Evolutionary conservation across 495 filamentous ascomycete genomes (phyloP).

Genomic region (Hyaloscypha bicolor): DNA sequence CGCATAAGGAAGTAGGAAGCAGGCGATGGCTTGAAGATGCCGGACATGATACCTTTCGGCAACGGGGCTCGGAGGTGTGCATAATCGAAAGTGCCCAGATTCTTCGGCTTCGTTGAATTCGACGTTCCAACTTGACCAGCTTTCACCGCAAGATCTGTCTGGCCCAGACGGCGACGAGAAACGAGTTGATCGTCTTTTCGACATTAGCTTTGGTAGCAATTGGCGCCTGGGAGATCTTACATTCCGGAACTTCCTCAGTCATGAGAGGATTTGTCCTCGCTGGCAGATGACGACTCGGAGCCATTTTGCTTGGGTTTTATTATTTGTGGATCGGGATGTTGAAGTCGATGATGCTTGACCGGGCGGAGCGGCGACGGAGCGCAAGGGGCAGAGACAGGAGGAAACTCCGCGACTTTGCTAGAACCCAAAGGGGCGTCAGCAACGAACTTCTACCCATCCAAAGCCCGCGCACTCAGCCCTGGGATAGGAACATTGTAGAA

Average conservation of each 20-base stretch:
- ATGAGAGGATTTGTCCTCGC: conserved; percentile 76
- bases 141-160: conserved; percentile 87
- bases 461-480: background rate
- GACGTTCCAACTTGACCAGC: conserved; percentile 62
- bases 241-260: conserved; percentile 67
- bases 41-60: conserved; percentile 84
- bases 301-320: conserved; percentile 47
- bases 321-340: background rate
- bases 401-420: background rate
- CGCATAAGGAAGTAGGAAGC: conserved; percentile 98
- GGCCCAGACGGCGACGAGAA: conserved; percentile 81
- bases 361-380: background rate
- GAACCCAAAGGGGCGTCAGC: background rate
- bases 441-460: background rate
- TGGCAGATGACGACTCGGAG: conserved; percentile 62
- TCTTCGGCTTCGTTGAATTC: conserved; percentile 68
- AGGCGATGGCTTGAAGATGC: conserved; percentile 85
- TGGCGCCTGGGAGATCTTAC: conserved; percentile 43
- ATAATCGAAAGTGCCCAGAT: conserved; percentile 87
- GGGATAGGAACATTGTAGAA: background rate
- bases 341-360: conserved; percentile 2
- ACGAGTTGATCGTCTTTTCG: conserved; percentile 78
- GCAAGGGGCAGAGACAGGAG: background rate
- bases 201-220: conserved; percentile 35
- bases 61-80: conserved; percentile 91